Percentiles rank a stretch among this genome's conserved stretches.
phyloP scores from a whole-genome alignment of 2,329 filamentous ascomycete species.

The Ceratocystis ficicola region DNA sequence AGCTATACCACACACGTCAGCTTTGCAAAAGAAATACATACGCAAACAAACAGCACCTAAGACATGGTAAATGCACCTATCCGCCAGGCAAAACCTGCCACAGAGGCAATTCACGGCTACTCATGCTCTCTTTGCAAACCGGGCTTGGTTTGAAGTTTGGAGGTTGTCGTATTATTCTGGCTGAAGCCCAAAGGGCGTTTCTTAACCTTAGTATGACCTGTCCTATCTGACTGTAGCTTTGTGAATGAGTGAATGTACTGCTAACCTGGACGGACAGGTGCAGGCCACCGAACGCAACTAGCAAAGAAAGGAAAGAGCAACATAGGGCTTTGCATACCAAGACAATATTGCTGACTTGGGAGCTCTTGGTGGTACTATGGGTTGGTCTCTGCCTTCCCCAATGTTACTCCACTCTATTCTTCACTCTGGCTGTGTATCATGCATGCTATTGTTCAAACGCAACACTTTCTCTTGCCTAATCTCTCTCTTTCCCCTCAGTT shows the following conservation, averaged over 20 bases:
- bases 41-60: background rate
- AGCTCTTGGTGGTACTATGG: no score
- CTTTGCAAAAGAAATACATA: background rate
- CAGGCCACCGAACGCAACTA: background rate
- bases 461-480: no score
- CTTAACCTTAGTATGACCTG: background rate
- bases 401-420: no score
- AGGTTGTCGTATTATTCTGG: background rate
- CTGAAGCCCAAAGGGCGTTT: background rate
- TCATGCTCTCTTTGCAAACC: background rate
- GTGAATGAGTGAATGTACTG: background rate
- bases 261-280: background rate
- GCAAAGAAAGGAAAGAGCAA: background rate
- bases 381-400: no score
- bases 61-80: background rate
- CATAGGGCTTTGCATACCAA: background rate
- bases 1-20: background rate
- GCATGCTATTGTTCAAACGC: no score
- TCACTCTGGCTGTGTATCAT: no score
- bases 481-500: background rate
- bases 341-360: no score
- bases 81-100: background rate
- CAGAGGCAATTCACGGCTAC: background rate
- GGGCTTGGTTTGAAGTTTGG: background rate
- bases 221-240: background rate